Conservation (phyloP, 2,329 filamentous ascomycete genomes). For the Paecilomyces niveus region DNA sequence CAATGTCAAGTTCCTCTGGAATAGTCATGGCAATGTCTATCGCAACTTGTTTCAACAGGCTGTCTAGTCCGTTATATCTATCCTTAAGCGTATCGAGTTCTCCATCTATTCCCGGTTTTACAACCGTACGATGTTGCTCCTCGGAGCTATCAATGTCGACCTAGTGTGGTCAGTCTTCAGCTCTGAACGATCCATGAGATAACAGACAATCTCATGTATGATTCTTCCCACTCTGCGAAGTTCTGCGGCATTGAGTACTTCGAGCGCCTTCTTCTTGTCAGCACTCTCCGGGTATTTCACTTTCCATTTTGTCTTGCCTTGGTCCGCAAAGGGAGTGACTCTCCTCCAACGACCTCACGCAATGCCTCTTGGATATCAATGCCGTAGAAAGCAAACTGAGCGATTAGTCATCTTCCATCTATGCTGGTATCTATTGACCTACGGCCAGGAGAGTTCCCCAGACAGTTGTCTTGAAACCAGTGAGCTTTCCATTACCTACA, state of each 20-base stretch:
- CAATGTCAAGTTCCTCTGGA: slow-evolving; percentile 48
- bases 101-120: slow-evolving; percentile 63
- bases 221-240: slow-evolving; percentile 61
- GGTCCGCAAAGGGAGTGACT: slow-evolving; percentile 45
- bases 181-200: neutral
- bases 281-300: neutral
- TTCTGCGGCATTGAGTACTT: slow-evolving; percentile 51
- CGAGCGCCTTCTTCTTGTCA: slow-evolving; percentile 42
- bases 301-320: slow-evolving; percentile 38
- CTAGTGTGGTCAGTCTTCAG: slow-evolving; percentile 20
- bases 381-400: slow-evolving; percentile 62
- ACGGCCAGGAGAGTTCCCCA: slow-evolving; percentile 64
- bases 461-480: slow-evolving; percentile 56
- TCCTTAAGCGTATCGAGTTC: slow-evolving; percentile 72
- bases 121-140: slow-evolving; percentile 62
- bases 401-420: slow-evolving; percentile 4
- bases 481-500: slow-evolving; percentile 40
- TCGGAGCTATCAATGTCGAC: slow-evolving; percentile 76
- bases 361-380: slow-evolving; percentile 63
- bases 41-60: slow-evolving; percentile 62
- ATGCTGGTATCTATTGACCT: slow-evolving; percentile 11
- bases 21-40: slow-evolving; percentile 56
- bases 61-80: slow-evolving; percentile 69
- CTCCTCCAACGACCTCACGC: slow-evolving; percentile 48
- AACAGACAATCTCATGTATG: slow-evolving; percentile 57